Conservation (phyloP, 257 asterid species). For the Verbena officinalis region DNA sequence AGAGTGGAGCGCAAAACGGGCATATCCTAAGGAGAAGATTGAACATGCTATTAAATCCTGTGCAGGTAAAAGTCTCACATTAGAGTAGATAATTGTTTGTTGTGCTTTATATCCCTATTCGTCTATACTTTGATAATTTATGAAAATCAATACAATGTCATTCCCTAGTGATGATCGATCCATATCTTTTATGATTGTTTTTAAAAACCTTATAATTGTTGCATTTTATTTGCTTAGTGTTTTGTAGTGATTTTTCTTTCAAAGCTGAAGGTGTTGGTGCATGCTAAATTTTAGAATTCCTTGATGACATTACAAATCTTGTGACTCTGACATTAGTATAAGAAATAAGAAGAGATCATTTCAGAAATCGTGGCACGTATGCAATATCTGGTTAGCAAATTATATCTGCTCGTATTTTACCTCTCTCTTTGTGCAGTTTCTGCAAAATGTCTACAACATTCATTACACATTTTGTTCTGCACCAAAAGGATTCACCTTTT, state of each 20-base stretch:
- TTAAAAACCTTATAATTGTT: neutral
- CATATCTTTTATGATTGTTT: neutral
- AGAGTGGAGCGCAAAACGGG: constrained; percentile 88
- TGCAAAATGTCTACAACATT: neutral
- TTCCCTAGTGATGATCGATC: constrained; percentile 4
- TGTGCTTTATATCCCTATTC: neutral
- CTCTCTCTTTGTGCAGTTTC: no score
- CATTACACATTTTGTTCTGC: neutral
- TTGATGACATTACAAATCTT: neutral
- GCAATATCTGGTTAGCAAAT: no score
- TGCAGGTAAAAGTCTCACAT: constrained; percentile 56
- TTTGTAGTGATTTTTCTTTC: neutral
- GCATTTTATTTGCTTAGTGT: constrained; percentile 9
- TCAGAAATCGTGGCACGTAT: no score
- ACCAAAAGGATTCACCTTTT: neutral
- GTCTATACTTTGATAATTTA: constrained; percentile 15
- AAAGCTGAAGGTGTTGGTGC: neutral
- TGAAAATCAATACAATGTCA: neutral
- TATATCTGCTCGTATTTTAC: neutral
- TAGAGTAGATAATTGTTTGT: constrained; percentile 9
- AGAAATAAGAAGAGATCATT: no score
- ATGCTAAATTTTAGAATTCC: neutral
- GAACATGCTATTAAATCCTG: constrained; percentile 80
- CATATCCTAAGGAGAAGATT: constrained; percentile 66
- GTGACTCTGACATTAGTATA: neutral